phyloP scores from a whole-genome alignment of 2,329 filamentous ascomycete genomes.

The Trichoderma polysporum region DNA sequence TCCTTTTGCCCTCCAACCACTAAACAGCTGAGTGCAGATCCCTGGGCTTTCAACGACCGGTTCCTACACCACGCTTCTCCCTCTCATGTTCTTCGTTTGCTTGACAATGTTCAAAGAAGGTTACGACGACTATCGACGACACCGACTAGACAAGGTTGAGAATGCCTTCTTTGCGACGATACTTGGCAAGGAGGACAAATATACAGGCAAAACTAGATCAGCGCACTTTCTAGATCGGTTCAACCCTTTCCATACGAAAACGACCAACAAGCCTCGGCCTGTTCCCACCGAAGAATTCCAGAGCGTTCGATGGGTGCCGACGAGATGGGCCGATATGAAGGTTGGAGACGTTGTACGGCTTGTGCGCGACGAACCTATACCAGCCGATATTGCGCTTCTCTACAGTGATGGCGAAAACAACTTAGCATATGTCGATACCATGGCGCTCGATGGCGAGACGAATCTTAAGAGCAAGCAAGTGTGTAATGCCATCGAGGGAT shows the following conservation, averaged over 20 bases:
- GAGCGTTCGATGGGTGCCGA: slow-evolving; percentile 51
- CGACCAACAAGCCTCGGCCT: slow-evolving; percentile 30
- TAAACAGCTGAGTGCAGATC: slow-evolving; percentile 53
- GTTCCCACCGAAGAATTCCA: slow-evolving; percentile 61
- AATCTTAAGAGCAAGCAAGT: slow-evolving; percentile 76
- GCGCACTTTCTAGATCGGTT: slow-evolving; percentile 28
- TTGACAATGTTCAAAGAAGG: slow-evolving; percentile 84
- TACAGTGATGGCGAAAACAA: slow-evolving; percentile 75
- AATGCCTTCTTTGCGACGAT: slow-evolving; percentile 58
- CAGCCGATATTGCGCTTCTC: slow-evolving; percentile 79
- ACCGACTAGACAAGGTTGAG: slow-evolving; percentile 78
- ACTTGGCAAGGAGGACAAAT: slow-evolving; percentile 40
- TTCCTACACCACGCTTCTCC: slow-evolving; percentile 71
- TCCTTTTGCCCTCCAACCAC: not conserved
- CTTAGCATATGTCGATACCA: slow-evolving; percentile 80
- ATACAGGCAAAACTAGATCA: slow-evolving; percentile 31
- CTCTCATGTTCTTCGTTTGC: slow-evolving; percentile 72
- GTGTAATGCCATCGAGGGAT: slow-evolving; percentile 59
- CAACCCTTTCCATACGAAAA: slow-evolving; percentile 37
- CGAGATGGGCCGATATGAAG: slow-evolving; percentile 46
- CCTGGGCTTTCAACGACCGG: slow-evolving; percentile 75
- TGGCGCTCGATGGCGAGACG: slow-evolving; percentile 81
- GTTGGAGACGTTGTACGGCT: slow-evolving; percentile 52
- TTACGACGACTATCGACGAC: slow-evolving; percentile 78
- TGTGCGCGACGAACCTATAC: slow-evolving; percentile 71